Base-by-base conservation (phyloP, 768 basidiomycete species). In the Leccinum ochraceum region DNA sequence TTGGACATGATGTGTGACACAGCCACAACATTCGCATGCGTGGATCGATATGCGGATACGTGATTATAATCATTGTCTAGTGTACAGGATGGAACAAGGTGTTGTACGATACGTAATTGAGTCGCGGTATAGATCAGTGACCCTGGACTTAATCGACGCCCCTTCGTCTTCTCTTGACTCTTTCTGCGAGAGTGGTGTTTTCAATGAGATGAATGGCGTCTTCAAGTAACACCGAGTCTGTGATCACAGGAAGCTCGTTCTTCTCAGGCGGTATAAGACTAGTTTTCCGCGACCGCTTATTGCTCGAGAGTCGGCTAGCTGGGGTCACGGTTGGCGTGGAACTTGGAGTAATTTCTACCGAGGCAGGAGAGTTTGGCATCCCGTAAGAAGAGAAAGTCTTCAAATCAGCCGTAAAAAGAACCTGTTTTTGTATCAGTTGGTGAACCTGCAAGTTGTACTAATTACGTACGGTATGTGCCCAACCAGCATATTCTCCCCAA, bases 401-500 rank as follows among this genome's bases (percentile, higher is more conserved):
- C 32, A 91, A 73, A 65, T 91, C 90, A 8, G 90, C 82, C 1
- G 90, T 89, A 62, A 91, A 91, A 34, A 91, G 74, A 7, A 91
- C 85, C 89, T 90, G 60, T 7, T 30, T 52, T 22, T 13, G 6
- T 17, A 20, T 67, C 54, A 63, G 28, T 13, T 48, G 56, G 17
- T 34, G 16, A 37, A 20, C 22, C 16, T 13, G 17, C 54, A 49
- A 28, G 26, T 7, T 49, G 14, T 34, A 8, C 54, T 24, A 57
- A 59, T 30, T 13, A 73, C 83, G 53, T 60, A 93, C 92, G 1
- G 88, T 86, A 70, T 96, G 95, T 0, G 90, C 90, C 94, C 94
- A 96, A 17, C 95, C 94, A 5, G 93, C 93, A 69, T 89, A 86
- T 2, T 85, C 79, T 9, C 92, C 93, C 95, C 95, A 97, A 0